phyloP scores from a whole-genome alignment of 192 early-diverging fungal genomes.

The Coemansia pectinata region DNA sequence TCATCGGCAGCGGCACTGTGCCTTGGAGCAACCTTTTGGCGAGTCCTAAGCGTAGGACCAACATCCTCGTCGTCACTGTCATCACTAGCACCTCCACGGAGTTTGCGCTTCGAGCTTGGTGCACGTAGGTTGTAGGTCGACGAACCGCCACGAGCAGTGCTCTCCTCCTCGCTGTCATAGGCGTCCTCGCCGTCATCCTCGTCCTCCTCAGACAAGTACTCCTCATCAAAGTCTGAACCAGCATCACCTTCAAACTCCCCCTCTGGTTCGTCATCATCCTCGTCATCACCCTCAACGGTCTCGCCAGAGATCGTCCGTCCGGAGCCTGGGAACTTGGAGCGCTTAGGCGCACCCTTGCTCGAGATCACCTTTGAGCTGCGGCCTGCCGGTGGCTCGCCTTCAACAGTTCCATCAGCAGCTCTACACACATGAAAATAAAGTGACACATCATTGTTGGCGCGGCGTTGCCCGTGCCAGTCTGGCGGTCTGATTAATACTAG shows the following conservation, averaged over 20 bases:
- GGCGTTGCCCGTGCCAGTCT: background rate
- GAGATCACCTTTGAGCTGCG: conserved; percentile 6
- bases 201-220: conserved; percentile 23
- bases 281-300: conserved; percentile 14
- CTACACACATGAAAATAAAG: background rate
- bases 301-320: conserved; percentile 26
- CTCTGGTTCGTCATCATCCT: conserved; percentile 15
- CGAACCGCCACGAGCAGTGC: conserved; percentile 31
- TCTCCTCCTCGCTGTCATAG: conserved; percentile 23
- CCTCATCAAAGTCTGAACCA: conserved; percentile 30
- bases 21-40: conserved; percentile 22
- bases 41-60: conserved; percentile 36
- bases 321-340: conserved; percentile 31
- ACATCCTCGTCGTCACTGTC: conserved; percentile 20
- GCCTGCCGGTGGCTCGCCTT: background rate
- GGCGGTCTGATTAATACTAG: background rate
- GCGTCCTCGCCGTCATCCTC: conserved; percentile 26
- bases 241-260: background rate
- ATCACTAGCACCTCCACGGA: background rate
- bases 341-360: conserved; percentile 25
- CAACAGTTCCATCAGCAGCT: background rate
- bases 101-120: conserved; percentile 32
- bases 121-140: conserved; percentile 44
- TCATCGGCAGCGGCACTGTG: conserved; percentile 10
- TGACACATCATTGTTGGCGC: background rate